Percentiles rank a stretch among this genome's conserved stretches.
Evolutionary conservation across 768 basidiomycete species (phyloP).

Genomic region (Brasilioporus rufonigricans): DNA sequence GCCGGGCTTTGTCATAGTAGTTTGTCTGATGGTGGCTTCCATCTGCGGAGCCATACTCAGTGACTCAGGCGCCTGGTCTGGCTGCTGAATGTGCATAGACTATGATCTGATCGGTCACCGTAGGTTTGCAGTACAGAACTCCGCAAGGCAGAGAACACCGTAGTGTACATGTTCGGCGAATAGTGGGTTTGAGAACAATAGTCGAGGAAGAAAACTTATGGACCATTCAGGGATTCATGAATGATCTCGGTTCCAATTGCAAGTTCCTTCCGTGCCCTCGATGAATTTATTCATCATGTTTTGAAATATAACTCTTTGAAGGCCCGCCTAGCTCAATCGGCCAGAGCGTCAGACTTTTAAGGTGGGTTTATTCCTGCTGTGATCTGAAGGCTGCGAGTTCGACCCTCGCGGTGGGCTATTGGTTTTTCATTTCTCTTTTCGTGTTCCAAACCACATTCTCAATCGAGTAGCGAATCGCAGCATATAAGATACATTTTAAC

Average conservation of each 20-base stretch:
- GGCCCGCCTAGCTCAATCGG: constrained; percentile 63
- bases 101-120: no score
- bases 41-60: no score
- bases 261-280: no score
- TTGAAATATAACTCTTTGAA: accelerated
- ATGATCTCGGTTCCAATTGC: neutral
- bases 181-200: no score
- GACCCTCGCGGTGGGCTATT: constrained; percentile 80
- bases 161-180: constrained; percentile 1
- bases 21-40: no score
- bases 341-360: constrained; percentile 59
- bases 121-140: no score
- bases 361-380: constrained; percentile 25
- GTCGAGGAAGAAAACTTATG: no score
- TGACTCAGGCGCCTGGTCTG: no score
- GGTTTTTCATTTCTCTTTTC: constrained; percentile 10
- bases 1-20: no score
- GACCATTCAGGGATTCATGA: no score
- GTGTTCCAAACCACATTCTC: neutral
- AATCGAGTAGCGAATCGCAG: neutral
- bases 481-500: constrained; percentile 17
- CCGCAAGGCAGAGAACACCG: neutral
- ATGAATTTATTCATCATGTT: neutral
- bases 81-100: neutral
- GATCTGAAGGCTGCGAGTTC: constrained; percentile 85